phyloP scores from a whole-genome alignment of 352 stramenopile genomes.

The Globisporangium radiosum region DNA sequence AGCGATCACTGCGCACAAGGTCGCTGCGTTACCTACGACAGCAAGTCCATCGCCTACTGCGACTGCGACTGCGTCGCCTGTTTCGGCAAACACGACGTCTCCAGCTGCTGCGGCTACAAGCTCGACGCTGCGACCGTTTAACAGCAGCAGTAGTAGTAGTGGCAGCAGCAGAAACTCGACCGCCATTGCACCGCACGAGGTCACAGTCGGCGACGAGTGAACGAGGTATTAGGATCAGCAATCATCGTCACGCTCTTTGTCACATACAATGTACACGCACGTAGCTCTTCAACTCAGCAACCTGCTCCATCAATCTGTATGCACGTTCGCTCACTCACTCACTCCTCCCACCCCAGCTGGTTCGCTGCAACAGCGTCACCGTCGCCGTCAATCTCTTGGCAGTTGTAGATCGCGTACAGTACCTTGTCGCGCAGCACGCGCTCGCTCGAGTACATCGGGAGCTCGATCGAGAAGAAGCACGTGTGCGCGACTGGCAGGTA shows the following conservation, averaged over 20 bases:
- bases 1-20: constrained; percentile 16
- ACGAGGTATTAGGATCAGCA: no score
- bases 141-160: background rate
- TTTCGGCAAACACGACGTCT: background rate
- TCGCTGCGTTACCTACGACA: background rate
- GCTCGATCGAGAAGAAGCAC: constrained; percentile 97
- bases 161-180: background rate
- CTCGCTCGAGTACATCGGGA: constrained; percentile 91
- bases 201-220: background rate
- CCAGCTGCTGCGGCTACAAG: constrained; percentile 1
- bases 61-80: background rate
- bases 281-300: background rate
- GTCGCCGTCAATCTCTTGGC: constrained; percentile 90
- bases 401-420: constrained; percentile 92
- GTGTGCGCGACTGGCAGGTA: constrained; percentile 96
- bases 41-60: background rate
- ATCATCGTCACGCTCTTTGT: no score
- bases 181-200: background rate
- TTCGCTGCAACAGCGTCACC: constrained; percentile 75
- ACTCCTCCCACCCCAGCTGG: constrained; percentile 76
- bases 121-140: background rate
- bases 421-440: constrained; percentile 71
- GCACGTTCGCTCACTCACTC: background rate
- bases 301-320: no score
- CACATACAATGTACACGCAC: no score